Conservation (phyloP, 345 rosid species). For the Gossypium raimondii region DNA sequence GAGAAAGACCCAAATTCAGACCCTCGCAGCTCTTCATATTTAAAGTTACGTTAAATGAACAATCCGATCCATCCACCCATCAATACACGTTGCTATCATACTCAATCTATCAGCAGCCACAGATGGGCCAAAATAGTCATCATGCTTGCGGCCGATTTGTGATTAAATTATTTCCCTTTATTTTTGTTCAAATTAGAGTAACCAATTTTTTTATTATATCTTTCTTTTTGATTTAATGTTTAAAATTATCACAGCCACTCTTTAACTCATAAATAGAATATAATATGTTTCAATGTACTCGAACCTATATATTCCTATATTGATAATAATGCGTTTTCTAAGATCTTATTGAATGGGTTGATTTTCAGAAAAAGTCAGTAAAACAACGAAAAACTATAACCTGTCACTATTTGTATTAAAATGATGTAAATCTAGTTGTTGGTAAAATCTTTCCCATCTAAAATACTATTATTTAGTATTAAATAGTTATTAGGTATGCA, state of each 20-base stretch:
- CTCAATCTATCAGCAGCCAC: neutral
- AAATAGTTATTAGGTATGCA: neutral
- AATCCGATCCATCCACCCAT: neutral
- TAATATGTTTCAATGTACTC: too few species aligned
- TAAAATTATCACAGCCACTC: too few species aligned
- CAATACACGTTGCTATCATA: neutral
- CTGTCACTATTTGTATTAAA: too few species aligned
- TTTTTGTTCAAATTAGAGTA: too few species aligned
- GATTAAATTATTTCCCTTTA: too few species aligned
- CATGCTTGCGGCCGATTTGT: neutral
- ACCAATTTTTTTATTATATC: too few species aligned
- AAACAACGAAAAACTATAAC: neutral
- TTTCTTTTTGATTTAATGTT: too few species aligned
- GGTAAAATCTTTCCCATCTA: neutral
- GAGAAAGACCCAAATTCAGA: neutral
- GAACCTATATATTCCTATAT: rapidly evolving
- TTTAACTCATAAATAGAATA: too few species aligned
- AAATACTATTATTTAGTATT: neutral
- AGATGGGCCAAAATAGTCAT: neutral
- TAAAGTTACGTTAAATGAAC: neutral
- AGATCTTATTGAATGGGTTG: too few species aligned
- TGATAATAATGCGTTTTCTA: rapidly evolving
- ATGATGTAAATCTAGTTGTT: too few species aligned
- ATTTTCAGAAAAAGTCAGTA: neutral
- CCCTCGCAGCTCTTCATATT: neutral